Percentiles rank a stretch among this genome's conserved stretches.
These are phyloP conservation scores for Pinus albicaulis DNA, from an alignment of 75 land plant species.

Conservation along the genomic window DNA sequence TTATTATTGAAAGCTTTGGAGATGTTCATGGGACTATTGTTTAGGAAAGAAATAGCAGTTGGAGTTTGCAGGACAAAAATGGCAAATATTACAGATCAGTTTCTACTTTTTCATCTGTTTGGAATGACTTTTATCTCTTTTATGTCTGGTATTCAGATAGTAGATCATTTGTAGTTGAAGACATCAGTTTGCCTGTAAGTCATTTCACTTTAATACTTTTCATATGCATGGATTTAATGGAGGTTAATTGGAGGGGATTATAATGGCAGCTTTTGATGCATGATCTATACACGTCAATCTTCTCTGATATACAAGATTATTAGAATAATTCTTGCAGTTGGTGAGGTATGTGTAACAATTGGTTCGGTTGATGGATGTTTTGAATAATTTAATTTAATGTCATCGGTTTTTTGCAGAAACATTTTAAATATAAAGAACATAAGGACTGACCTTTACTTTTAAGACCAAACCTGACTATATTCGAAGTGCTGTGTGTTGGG, in stretches of 20 bases:
- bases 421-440: background rate
- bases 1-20: background rate
- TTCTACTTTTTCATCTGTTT: background rate
- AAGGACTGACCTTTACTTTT: background rate
- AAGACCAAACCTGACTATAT: background rate
- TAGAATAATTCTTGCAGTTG: background rate
- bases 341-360: background rate
- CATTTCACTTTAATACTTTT: too few species aligned
- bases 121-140: background rate
- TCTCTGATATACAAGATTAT: background rate
- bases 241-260: background rate
- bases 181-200: background rate
- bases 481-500: too few species aligned
- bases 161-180: background rate
- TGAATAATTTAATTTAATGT: background rate
- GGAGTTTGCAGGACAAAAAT: background rate
- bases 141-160: background rate
- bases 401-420: background rate
- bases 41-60: background rate
- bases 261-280: background rate
- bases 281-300: background rate
- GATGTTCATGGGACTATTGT: background rate
- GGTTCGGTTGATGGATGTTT: background rate
- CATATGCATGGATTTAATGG: background rate
- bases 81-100: background rate